A percentile compares a stretch with the other conserved stretches of the same genome.
Evolutionary conservation across 768 basidiomycete genomes (phyloP).

Genomic region (Boletus vinaceobasis): DNA sequence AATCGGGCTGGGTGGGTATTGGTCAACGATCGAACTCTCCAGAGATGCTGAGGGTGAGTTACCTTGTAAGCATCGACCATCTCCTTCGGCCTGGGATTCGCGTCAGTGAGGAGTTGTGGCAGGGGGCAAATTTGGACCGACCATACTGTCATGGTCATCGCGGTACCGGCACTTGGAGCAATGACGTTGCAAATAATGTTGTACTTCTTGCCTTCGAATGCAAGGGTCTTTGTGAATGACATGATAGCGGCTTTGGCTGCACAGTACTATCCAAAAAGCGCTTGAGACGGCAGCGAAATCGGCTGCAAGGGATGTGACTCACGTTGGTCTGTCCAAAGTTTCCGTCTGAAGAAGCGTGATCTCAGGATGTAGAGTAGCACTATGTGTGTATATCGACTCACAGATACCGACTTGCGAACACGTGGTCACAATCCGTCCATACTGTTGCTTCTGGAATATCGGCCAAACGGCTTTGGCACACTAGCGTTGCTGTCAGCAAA

Average conservation of each 20-base stretch:
- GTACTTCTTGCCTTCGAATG: constrained; percentile 88
- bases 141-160: constrained; percentile 88
- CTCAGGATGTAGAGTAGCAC: not conserved
- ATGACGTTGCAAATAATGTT: constrained; percentile 87
- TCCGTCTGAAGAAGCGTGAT: constrained; percentile 54
- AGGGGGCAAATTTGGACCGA: constrained; percentile 20
- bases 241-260: constrained; percentile 92
- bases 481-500: constrained; percentile 36
- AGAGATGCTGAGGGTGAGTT: not conserved
- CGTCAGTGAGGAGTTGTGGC: not conserved
- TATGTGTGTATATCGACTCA: constrained; percentile 38
- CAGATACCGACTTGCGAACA: constrained; percentile 90
- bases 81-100: constrained; percentile 59
- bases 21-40: not conserved
- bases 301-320: constrained; percentile 12
- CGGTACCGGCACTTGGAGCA: constrained; percentile 85
- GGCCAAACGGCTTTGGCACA: constrained; percentile 96
- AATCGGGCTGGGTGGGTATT: constrained; percentile 62
- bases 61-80: constrained; percentile 91
- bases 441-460: constrained; percentile 93
- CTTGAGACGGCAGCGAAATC: not conserved
- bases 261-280: constrained; percentile 55
- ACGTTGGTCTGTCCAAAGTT: constrained; percentile 95
- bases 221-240: constrained; percentile 85
- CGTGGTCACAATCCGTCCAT: constrained; percentile 94